Evolutionary conservation across 768 basidiomycete species (phyloP).

Genomic region (Leccinum rimulosum): DNA sequence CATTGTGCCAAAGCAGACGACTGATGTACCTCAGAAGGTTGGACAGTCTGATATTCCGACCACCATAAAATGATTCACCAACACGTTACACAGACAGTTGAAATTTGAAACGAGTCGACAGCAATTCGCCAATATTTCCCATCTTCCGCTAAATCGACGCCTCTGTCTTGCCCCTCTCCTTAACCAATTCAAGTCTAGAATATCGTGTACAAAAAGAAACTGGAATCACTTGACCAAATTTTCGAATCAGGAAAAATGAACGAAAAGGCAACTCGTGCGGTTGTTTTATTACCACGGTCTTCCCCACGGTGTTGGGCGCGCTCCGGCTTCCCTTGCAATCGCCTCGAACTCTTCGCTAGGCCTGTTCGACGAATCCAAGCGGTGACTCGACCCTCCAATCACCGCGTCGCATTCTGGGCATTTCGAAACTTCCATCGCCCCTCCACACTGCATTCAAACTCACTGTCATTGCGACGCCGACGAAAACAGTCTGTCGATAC

Average conservation of each 20-base stretch:
- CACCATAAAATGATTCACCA: too few relatives aligned
- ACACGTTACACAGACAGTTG: too few relatives aligned
- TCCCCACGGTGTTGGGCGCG: slow-evolving; percentile 29
- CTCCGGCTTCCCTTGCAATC: slow-evolving; percentile 36
- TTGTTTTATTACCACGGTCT: slow-evolving; percentile 11
- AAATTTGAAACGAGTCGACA: neutral
- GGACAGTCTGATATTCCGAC: neutral
- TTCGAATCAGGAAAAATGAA: neutral
- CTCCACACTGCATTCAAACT: slow-evolving; percentile 48
- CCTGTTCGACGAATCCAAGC: slow-evolving; percentile 41
- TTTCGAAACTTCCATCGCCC: slow-evolving; percentile 43
- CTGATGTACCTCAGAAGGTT: neutral
- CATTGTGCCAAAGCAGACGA: too few relatives aligned
- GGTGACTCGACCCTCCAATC: slow-evolving; percentile 51
- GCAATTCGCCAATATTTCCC: neutral
- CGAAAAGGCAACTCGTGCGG: neutral
- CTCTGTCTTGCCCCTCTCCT: neutral
- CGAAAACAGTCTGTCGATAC: neutral
- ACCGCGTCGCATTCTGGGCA: slow-evolving; percentile 59
- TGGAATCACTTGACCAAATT: neutral
- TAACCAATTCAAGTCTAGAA: neutral
- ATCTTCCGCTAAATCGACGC: neutral
- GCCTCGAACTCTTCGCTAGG: slow-evolving; percentile 46
- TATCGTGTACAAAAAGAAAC: neutral
- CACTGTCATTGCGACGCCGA: neutral